A percentile compares a stretch with the other conserved stretches of the same genome.
phyloP scores from a whole-genome alignment of 2,329 filamentous ascomycete genomes.

The Chaetomium olivaceum region DNA sequence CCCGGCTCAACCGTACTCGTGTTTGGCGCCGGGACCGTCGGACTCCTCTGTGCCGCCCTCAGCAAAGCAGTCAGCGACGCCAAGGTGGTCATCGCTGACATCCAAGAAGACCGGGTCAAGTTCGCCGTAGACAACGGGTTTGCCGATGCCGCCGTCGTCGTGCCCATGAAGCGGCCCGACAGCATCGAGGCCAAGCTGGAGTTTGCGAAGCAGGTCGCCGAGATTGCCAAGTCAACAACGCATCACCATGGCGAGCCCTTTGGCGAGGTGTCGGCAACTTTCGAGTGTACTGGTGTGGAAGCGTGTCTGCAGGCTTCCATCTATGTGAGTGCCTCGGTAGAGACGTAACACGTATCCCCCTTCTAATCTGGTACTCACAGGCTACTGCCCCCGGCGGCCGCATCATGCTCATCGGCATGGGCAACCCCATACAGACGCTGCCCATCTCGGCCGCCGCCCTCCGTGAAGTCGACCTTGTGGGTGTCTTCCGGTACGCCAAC shows the following conservation, averaged over 20 bases:
- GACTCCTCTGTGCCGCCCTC: conserved; percentile 61
- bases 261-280: conserved; percentile 66
- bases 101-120: conserved; percentile 56
- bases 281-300: conserved; percentile 79
- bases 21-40: conserved; percentile 62
- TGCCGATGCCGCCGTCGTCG: conserved; percentile 53
- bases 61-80: conserved; percentile 47
- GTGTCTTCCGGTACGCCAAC: conserved; percentile 73
- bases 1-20: conserved; percentile 51
- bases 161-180: conserved; percentile 51
- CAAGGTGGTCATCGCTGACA: conserved; percentile 56
- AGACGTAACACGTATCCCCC: not conserved
- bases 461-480: conserved; percentile 70
- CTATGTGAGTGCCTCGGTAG: conserved; percentile 51
- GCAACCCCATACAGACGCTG: conserved; percentile 67
- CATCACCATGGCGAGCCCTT: conserved; percentile 46
- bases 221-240: conserved; percentile 42
- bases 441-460: conserved; percentile 68
- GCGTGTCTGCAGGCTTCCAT: conserved; percentile 74
- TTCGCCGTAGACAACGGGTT: conserved; percentile 60
- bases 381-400: conserved; percentile 66
- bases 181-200: conserved; percentile 55
- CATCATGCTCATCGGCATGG: conserved; percentile 72
- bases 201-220: conserved; percentile 53
- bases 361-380: conserved; percentile 34